Evolutionary conservation across 75 land plant genomes (phyloP).

Genomic region (Selaginella tamariscina): DNA sequence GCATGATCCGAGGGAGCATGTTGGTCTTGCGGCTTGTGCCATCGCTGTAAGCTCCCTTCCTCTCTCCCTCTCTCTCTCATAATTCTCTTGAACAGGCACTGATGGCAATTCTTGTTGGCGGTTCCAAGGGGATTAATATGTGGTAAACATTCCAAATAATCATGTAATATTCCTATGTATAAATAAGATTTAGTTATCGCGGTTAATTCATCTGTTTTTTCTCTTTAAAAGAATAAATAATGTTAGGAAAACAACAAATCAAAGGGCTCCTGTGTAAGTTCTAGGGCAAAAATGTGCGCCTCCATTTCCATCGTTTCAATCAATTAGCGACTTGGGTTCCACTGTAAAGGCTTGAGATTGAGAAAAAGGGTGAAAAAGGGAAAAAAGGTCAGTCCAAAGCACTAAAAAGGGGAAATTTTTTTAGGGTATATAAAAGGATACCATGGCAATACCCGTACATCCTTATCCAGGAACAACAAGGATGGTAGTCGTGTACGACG

Average conservation of each 20-base stretch:
- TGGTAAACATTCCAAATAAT: neutral
- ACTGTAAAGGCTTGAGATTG: no score
- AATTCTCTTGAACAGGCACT: neutral
- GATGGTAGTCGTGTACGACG: neutral
- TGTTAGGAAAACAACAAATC: no score
- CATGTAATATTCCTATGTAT: no score
- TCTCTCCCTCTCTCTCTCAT: neutral
- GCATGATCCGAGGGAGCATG: conserved; percentile 49
- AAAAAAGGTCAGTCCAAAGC: neutral
- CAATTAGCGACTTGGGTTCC: no score
- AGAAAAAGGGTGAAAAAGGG: no score
- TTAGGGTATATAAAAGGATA: no score
- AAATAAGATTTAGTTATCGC: no score
- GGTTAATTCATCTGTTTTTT: no score
- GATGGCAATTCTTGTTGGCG: neutral
- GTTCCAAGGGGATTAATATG: neutral
- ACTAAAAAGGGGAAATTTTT: neutral
- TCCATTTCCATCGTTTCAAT: no score
- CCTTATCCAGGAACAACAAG: neutral
- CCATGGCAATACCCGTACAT: neutral
- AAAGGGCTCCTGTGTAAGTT: no score
- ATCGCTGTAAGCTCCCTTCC: conserved; percentile 46
- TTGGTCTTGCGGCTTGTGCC: conserved; percentile 52
- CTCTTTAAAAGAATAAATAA: no score
- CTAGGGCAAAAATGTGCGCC: no score